Base-by-base conservation (phyloP, 2,329 filamentous ascomycete species). In the Ophiosphaerella herpotricha region DNA sequence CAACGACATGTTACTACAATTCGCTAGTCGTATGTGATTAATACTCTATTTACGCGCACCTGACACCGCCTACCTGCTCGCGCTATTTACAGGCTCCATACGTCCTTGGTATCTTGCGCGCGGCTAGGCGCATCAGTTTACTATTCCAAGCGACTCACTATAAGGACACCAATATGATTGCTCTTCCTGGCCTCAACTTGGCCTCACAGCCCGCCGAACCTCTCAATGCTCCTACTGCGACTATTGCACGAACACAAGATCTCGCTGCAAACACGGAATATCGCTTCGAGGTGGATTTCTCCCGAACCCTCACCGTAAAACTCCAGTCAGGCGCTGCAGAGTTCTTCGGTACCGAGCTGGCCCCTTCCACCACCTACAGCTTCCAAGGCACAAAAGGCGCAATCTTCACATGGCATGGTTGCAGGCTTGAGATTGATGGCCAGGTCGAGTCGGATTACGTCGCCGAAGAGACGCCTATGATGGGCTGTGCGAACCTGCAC, bases 281-380 rank as follows among this genome's bases (percentile, higher is more conserved):
- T 56, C 74, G 74, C 55, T 75, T 75, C 61, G 74, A 75, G 58
- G 71, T 73, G 48, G 48, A 62, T 46, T 74, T 74, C 63, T 50
- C 58, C 2, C 63, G 62, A 24, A 61, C 61, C 14, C 59, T 75
- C 31, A 66, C 64, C 11, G 65, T 80, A 60, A 75, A 91, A 77
- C 80, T 97, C 23, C 76, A 90, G 48, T 85, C 82, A 31, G 94
- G 94, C 54, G 91, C 87, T 1, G 94, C 93, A 41, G 94, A 99
- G 74, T 85, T 96, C 67, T 96, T 97, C 70, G 94, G 94, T 69
- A 92, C 93, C 47, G 94, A 99, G 76, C 87, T 99, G 37, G 91
- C 91, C 9, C 82, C 84, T 8, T 88, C 88, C 48, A 88, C 88
- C 43, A 81, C 84, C 8, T 97, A 97, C 77, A 86, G 81, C 29